phyloP scores from a whole-genome alignment of 2,329 filamentous ascomycete species.

The Hymenoscyphus fraxineus region DNA sequence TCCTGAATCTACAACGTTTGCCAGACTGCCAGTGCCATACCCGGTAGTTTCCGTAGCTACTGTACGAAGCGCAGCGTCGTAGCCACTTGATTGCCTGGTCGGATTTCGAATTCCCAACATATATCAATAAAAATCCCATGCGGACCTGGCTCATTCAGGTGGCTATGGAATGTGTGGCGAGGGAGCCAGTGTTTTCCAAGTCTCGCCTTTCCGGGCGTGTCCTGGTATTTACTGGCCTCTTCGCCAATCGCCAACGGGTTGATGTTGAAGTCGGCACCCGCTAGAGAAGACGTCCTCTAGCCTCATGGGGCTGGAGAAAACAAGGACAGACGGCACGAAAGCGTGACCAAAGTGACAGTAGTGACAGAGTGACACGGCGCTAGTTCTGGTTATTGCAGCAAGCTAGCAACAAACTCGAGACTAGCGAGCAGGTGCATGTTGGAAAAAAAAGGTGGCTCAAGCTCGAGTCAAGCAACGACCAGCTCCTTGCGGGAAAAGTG shows the following conservation, averaged over 20 bases:
- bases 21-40: background rate
- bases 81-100: background rate
- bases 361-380: background rate
- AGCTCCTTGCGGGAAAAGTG: background rate
- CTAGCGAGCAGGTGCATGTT: background rate
- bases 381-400: background rate
- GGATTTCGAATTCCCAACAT: background rate
- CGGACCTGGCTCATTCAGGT: background rate
- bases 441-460: background rate
- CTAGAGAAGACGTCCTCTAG: background rate
- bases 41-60: background rate
- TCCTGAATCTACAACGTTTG: background rate
- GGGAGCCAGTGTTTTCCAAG: background rate
- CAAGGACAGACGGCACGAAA: background rate
- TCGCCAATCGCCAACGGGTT: constrained; percentile 9
- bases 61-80: background rate
- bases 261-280: background rate
- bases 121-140: background rate
- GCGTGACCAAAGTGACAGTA: background rate
- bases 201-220: background rate
- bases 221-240: constrained; percentile 7
- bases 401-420: background rate
- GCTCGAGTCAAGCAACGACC: constrained; percentile 1
- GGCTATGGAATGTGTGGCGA: background rate
- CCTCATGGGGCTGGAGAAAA: constrained; percentile 13